Evolutionary conservation across 768 basidiomycete species (phyloP).

Genomic region (Russula emetica): DNA sequence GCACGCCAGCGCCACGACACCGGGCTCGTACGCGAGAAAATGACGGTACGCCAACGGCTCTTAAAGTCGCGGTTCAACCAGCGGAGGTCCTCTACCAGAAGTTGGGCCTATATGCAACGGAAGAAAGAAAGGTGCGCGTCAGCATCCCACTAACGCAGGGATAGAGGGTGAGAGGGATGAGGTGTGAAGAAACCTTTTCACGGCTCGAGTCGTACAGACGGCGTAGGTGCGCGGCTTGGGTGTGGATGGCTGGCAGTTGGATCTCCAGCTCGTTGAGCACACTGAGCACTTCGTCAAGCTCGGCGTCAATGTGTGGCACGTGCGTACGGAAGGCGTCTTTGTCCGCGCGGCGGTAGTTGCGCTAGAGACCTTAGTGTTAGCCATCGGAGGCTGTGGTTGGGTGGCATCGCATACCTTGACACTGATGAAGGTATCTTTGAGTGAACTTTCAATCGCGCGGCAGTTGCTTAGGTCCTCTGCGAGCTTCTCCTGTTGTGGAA

Average conservation of each 20-base stretch:
- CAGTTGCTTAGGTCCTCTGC: slow-evolving; percentile 72
- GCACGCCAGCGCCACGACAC: slow-evolving; percentile 70
- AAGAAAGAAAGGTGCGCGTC: neutral
- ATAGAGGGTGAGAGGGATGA: neutral
- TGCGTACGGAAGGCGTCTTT: slow-evolving; percentile 50
- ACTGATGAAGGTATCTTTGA: slow-evolving; percentile 58
- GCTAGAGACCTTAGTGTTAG: slow-evolving; percentile 37
- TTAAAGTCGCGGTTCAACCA: slow-evolving; percentile 80
- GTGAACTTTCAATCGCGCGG: slow-evolving; percentile 62
- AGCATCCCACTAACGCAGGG: neutral
- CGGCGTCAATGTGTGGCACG: slow-evolving; percentile 55
- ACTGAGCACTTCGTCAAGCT: slow-evolving; percentile 59
- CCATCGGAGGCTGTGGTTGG: neutral
- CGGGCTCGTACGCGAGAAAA: slow-evolving; percentile 69
- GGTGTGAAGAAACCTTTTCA: slow-evolving; percentile 48
- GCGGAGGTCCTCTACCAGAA: slow-evolving; percentile 57
- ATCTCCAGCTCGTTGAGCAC: slow-evolving; percentile 53
- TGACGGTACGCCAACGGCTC: slow-evolving; percentile 67
- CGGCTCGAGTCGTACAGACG: slow-evolving; percentile 69
- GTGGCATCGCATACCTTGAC: slow-evolving; percentile 47
- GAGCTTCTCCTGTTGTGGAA: slow-evolving; percentile 50
- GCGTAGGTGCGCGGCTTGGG: slow-evolving; percentile 57
- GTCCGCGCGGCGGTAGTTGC: slow-evolving; percentile 56
- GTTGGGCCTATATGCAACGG: slow-evolving; percentile 50
- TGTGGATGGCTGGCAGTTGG: slow-evolving; percentile 56